A percentile compares a stretch with the other conserved stretches of the same genome.
phyloP scores from a whole-genome alignment of 768 basidiomycete species.

The Hypholoma fasciculare region DNA sequence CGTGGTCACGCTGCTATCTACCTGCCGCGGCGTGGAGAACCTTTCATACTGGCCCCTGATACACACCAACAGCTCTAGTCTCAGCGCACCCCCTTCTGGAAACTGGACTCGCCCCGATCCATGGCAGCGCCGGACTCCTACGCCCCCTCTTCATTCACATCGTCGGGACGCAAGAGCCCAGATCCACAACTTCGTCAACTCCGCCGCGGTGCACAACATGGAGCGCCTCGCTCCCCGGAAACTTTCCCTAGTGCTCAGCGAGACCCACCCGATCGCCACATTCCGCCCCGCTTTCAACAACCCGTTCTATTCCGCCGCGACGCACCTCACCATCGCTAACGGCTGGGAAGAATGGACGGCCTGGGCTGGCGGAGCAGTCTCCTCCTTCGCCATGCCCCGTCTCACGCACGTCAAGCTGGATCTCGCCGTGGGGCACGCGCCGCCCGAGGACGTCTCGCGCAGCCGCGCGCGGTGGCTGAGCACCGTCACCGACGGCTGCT shows the following conservation, averaged over 20 bases:
- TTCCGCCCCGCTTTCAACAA: constrained; percentile 21
- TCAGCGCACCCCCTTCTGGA: not conserved
- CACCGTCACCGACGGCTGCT: constrained; percentile 12
- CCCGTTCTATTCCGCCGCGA: constrained; percentile 34
- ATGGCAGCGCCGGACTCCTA: constrained; percentile 6
- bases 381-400: constrained; percentile 23
- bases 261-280: constrained; percentile 13
- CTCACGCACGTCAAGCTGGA: constrained; percentile 41
- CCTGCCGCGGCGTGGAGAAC: constrained; percentile 32
- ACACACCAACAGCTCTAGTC: constrained; percentile 7
- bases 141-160: not conserved
- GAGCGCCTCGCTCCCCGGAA: constrained; percentile 27
- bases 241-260: constrained; percentile 31
- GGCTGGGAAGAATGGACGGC: constrained; percentile 43
- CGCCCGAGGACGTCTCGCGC: constrained; percentile 16
- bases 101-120: constrained; percentile 2
- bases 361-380: constrained; percentile 27
- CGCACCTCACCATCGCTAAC: constrained; percentile 39
- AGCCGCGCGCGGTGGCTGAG: constrained; percentile 15
- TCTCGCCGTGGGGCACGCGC: constrained; percentile 27
- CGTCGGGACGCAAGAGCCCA: not conserved
- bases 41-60: constrained; percentile 38
- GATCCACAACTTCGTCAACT: not conserved
- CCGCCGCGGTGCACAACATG: constrained; percentile 19
- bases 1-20: constrained; percentile 30